Evolutionary conservation across 495 filamentous ascomycete genomes (phyloP), one percentile per base, ranked within the genome.

Genomic region (Emericellopsis terricola): DNA sequence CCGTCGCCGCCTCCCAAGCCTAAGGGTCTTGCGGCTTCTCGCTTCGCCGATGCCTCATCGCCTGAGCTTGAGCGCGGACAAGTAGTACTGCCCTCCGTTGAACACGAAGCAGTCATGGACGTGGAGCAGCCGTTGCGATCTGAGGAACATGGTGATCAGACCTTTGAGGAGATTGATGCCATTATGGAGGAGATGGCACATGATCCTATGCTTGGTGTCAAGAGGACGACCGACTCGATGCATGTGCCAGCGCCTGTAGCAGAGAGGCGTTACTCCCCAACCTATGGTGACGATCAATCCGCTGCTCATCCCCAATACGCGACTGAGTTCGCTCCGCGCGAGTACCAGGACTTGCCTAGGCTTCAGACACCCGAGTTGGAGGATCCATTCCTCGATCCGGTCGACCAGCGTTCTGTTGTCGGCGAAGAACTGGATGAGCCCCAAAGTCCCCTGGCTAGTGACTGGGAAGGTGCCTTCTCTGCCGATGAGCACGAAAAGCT

Each of bases 401-500:
- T 52, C 23, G 44, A 44, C 16, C 16, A 33, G 11, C 5, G 8
- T 21, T n/a, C 16, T 8, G 18, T 15, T 24, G 19, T 15, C n/a
- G 21, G 33, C 5, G 15, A 27, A 10, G 33, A 11, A 8, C 11
- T 35, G 27, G 72, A 81, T 40, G 73, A 64, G 27, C 62, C 51
- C 17, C 64, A 69, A 14, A 69, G 79, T 37, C 53, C 74, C 9
- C 77, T 79, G 26, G 63, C 72, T 40, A 93, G 81, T 41, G 86
- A 94, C 47, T 96, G 89, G 89, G 79, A 87, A 42, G 80, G 81
- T 49, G 73, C 77, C 34, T 69, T 94, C 38, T 82, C 77, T 17
- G 79, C 78, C 5, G 72, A 71, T 15, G 84, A 92, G 39, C 82
- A 89, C 39, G 67, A 68, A 32, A 92, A 85, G 52, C 62, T 92